Conservation (phyloP, 331 rosid genomes). For the Rhamnella rubrinervis region DNA sequence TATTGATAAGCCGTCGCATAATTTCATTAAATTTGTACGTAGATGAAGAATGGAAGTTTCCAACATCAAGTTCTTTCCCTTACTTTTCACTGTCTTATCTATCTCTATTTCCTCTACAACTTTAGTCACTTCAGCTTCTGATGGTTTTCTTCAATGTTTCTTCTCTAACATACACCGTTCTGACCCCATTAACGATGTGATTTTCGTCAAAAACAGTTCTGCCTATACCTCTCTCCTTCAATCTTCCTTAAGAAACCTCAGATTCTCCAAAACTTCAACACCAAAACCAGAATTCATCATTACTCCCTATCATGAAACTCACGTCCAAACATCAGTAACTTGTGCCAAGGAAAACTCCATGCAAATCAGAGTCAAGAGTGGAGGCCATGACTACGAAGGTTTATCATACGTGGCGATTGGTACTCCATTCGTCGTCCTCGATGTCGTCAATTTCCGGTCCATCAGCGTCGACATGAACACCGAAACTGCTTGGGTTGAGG, state of each 20-base stretch:
- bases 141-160: slow-evolving; percentile 10
- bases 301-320: slow-evolving; percentile 15
- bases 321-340: slow-evolving; percentile 28
- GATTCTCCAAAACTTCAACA: background rate
- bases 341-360: slow-evolving; percentile 17
- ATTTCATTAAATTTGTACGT: too few species aligned
- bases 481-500: slow-evolving; percentile 20
- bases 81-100: background rate
- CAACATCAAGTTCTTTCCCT: background rate
- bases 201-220: background rate
- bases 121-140: background rate
- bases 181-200: background rate
- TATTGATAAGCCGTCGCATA: too few species aligned
- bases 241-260: slow-evolving; percentile 10
- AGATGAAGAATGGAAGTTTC: too few species aligned
- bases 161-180: background rate
- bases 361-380: slow-evolving; percentile 24
- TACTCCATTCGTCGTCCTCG: slow-evolving; percentile 25
- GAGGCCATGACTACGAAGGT: slow-evolving; percentile 40
- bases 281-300: slow-evolving; percentile 30
- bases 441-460: slow-evolving; percentile 21
- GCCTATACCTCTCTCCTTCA: slow-evolving; percentile 1
- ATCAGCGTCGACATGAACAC: slow-evolving; percentile 9
- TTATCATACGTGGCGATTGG: slow-evolving; percentile 19
- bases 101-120: background rate